Conservation (phyloP, 495 filamentous ascomycete species). For the Penicillium silybi region DNA sequence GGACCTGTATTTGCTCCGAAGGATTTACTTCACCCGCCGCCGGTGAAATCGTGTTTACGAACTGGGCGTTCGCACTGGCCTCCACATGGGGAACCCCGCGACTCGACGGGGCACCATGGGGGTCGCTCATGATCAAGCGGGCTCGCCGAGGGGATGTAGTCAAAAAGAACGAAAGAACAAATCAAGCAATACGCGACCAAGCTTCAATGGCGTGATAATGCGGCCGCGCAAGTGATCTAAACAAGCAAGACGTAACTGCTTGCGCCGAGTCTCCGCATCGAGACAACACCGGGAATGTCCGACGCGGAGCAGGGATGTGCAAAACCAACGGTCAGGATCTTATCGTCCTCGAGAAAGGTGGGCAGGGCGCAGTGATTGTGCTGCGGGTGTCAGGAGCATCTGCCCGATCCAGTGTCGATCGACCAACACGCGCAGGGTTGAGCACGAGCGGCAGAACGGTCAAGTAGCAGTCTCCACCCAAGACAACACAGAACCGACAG, state of each 20-base stretch:
- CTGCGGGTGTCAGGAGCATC: slow-evolving; percentile 14
- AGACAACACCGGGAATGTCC: slow-evolving; percentile 10
- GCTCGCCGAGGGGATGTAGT: not conserved
- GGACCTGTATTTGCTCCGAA: slow-evolving; percentile 13
- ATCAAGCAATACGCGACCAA: slow-evolving; percentile 13
- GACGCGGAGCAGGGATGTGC: slow-evolving; percentile 10
- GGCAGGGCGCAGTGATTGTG: slow-evolving; percentile 9
- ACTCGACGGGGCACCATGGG: slow-evolving; percentile 8
- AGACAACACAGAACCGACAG: not conserved
- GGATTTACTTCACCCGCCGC: slow-evolving; percentile 2
- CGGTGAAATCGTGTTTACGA: slow-evolving; percentile 12
- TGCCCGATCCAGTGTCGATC: slow-evolving; percentile 26
- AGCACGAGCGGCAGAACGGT: slow-evolving; percentile 24
- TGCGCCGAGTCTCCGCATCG: slow-evolving; percentile 22
- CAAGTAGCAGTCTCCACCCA: slow-evolving; percentile 5
- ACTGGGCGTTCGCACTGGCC: slow-evolving; percentile 15
- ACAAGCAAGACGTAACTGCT: slow-evolving; percentile 12
- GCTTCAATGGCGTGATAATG: slow-evolving; percentile 17
- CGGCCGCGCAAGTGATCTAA: slow-evolving; percentile 18
- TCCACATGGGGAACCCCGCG: slow-evolving; percentile 21
- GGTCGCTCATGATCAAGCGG: slow-evolving; percentile 20
- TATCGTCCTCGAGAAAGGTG: slow-evolving; percentile 8
- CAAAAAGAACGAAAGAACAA: not conserved
- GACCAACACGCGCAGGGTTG: slow-evolving; percentile 26
- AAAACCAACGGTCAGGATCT: slow-evolving; percentile 16